phyloP scores from a whole-genome alignment of 1,284 basidiomycete genomes.

The Heterobasidion irregulare region DNA sequence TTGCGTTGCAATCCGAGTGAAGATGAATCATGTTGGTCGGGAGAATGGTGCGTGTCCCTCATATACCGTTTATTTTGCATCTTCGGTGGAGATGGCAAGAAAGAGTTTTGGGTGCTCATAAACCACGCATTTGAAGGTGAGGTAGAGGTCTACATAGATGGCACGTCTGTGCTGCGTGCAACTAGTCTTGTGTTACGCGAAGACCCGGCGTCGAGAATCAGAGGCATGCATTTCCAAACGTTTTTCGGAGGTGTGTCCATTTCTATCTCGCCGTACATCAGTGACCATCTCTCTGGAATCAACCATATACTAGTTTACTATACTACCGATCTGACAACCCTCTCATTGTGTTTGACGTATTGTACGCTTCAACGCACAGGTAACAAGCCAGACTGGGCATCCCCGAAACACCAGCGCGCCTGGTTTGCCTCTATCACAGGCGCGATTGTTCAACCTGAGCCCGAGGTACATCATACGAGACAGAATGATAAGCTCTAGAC shows the following conservation, averaged over 20 bases:
- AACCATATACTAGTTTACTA: neutral
- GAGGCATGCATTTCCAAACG: conserved; percentile 62
- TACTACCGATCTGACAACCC: neutral
- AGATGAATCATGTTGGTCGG: conserved; percentile 44
- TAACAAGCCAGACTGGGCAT: conserved; percentile 49
- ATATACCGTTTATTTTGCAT: neutral
- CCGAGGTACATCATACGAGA: neutral
- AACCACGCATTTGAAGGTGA: conserved; percentile 30
- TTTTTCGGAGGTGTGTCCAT: conserved; percentile 58
- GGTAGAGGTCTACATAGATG: conserved; percentile 49
- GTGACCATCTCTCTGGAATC: neutral
- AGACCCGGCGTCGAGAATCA: conserved; percentile 32
- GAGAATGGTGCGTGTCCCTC: conserved; percentile 30
- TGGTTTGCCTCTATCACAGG: conserved; percentile 59
- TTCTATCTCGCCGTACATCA: neutral
- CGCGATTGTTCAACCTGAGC: conserved; percentile 18
- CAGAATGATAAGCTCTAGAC: neutral
- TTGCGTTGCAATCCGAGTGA: conserved; percentile 51
- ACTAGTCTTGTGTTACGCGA: conserved; percentile 36
- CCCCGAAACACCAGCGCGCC: conserved; percentile 51
- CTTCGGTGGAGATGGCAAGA: neutral
- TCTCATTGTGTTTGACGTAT: neutral
- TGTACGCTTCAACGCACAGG: conserved; percentile 23
- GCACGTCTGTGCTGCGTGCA: conserved; percentile 36
- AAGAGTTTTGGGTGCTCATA: neutral